Conservation (phyloP, 2,329 filamentous ascomycete genomes). For the Westerdykella sp. region DNA sequence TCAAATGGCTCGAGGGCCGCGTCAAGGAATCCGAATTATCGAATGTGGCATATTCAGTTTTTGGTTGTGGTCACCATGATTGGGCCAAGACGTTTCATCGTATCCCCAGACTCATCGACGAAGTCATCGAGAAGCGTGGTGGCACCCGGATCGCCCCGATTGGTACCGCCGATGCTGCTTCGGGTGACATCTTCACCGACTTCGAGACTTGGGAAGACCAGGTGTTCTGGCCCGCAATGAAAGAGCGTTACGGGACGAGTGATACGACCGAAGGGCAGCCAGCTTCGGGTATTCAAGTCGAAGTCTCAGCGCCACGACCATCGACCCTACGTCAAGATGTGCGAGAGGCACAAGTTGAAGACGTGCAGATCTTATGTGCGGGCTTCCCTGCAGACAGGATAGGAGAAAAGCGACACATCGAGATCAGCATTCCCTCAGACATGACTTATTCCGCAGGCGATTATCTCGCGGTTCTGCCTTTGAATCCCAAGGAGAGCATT, state of each 20-base stretch:
- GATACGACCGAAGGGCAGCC: slow-evolving; percentile 19
- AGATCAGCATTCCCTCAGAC: slow-evolving; percentile 40
- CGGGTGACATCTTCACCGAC: slow-evolving; percentile 37
- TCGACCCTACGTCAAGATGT: slow-evolving; percentile 35
- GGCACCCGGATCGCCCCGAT: slow-evolving; percentile 27
- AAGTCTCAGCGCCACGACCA: slow-evolving; percentile 30
- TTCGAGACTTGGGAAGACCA: slow-evolving; percentile 40
- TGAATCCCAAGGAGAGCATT: slow-evolving; percentile 60
- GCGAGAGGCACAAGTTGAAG: slow-evolving; percentile 31
- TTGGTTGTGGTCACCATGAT: slow-evolving; percentile 39
- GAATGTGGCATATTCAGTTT: slow-evolving; percentile 36
- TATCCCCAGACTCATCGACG: slow-evolving; percentile 36
- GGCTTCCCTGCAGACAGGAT: slow-evolving; percentile 16
- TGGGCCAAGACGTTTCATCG: slow-evolving; percentile 40
- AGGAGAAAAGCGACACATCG: slow-evolving; percentile 36
- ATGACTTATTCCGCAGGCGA: slow-evolving; percentile 66
- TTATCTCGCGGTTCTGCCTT: slow-evolving; percentile 66
- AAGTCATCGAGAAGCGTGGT: slow-evolving; percentile 24
- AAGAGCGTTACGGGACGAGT: slow-evolving; percentile 24
- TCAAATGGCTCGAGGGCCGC: slow-evolving; percentile 34
- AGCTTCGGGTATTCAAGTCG: slow-evolving; percentile 25
- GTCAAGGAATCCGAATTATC: slow-evolving; percentile 25
- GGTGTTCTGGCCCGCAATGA: slow-evolving; percentile 33
- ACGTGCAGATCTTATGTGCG: slow-evolving; percentile 18
- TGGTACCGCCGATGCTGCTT: slow-evolving; percentile 33